Percentiles rank a stretch among this genome's conserved stretches.
These are phyloP conservation scores for Chalaropsis thielavioides DNA, from an alignment of 2,329 filamentous ascomycete species.

Conservation along the genomic window DNA sequence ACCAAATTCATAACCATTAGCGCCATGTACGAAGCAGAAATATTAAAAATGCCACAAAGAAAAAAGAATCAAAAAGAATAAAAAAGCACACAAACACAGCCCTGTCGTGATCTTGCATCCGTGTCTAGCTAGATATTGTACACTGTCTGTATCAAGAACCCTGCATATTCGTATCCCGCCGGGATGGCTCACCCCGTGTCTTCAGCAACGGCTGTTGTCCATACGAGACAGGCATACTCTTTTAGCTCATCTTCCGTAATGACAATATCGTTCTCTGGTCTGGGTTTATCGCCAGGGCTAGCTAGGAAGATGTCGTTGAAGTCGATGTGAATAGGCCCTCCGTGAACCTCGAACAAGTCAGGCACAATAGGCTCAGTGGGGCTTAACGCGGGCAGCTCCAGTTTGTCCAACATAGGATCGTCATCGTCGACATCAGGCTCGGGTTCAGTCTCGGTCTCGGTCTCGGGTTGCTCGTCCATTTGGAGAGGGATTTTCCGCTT, in stretches of 20 bases:
- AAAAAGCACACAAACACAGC: neutral
- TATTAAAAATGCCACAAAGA: constrained; percentile 5
- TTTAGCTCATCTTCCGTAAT: constrained; percentile 14
- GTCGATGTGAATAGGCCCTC: constrained; percentile 5
- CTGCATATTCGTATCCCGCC: neutral
- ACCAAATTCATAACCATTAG: neutral
- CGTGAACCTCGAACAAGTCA: constrained; percentile 18
- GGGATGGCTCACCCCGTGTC: neutral
- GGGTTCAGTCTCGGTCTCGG: neutral
- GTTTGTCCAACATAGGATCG: constrained; percentile 11
- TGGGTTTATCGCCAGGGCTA: neutral
- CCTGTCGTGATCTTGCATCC: neutral
- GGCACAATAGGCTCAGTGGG: constrained; percentile 16
- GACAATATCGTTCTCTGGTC: constrained; percentile 9
- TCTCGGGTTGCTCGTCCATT: constrained; percentile 4
- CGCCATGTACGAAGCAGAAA: neutral
- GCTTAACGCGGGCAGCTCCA: neutral
- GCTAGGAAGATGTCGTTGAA: constrained; percentile 12
- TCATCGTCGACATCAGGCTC: neutral
- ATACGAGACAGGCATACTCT: constrained; percentile 11
- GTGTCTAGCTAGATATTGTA: neutral
- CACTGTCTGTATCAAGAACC: neutral
- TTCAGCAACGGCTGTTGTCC: constrained; percentile 10
- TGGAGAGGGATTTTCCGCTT: constrained; percentile 3
- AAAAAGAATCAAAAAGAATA: neutral